Conservation (phyloP, 2,329 filamentous ascomycete species). For the Pezicula carpinea region DNA sequence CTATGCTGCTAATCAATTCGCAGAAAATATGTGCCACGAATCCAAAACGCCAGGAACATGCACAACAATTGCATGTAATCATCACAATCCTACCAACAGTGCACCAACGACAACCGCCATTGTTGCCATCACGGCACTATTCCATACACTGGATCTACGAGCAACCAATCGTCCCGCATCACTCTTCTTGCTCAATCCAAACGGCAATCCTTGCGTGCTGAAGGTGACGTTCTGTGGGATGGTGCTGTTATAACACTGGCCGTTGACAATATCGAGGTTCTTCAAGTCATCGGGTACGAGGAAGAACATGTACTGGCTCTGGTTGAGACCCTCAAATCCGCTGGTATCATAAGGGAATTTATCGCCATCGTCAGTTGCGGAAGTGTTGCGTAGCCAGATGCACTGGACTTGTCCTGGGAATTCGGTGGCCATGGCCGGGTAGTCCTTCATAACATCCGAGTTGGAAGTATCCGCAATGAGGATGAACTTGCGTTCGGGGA, state of each 20-base stretch:
- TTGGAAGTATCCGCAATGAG: conserved; percentile 74
- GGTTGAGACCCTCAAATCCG: conserved; percentile 63
- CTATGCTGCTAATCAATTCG: too few species aligned
- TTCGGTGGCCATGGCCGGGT: conserved; percentile 55
- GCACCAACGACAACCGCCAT: conserved; percentile 9
- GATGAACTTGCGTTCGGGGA: conserved; percentile 69
- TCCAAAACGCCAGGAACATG: not conserved
- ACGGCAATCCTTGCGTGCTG: conserved; percentile 54
- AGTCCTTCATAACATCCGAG: conserved; percentile 67
- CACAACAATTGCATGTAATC: conserved; percentile 1
- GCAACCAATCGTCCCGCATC: conserved; percentile 9
- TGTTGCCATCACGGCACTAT: conserved; percentile 4
- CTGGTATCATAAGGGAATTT: conserved; percentile 72
- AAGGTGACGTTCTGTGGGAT: conserved; percentile 71
- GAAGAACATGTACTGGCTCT: conserved; percentile 77
- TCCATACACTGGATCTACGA: conserved; percentile 1
- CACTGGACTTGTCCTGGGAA: conserved; percentile 71
- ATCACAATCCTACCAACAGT: conserved; percentile 13
- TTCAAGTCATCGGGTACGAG: conserved; percentile 63
- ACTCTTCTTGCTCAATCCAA: conserved; percentile 29
- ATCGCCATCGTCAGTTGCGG: conserved; percentile 60
- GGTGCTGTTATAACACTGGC: conserved; percentile 61
- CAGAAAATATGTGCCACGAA: too few species aligned
- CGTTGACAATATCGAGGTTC: conserved; percentile 60
- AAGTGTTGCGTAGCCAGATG: conserved; percentile 73